phyloP scores from a whole-genome alignment of 1,139 yeast genomes.

The Oligophagozyma castellii region DNA sequence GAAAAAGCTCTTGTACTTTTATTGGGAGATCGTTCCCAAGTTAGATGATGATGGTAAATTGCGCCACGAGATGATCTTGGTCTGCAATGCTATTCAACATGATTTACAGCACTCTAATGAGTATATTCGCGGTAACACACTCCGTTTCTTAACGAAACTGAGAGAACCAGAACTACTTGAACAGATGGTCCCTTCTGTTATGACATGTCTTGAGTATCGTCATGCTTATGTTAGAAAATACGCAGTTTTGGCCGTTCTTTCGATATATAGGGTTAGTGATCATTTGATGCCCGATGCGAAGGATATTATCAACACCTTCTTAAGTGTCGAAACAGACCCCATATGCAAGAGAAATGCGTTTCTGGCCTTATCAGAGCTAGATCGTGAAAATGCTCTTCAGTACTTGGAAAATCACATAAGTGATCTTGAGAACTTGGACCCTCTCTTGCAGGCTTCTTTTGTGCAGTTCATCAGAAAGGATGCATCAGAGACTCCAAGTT shows the following conservation, averaged over 20 bases:
- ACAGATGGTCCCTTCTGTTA: slow-evolving; percentile 86
- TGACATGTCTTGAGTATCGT: slow-evolving; percentile 86
- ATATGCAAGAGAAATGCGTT: slow-evolving; percentile 95
- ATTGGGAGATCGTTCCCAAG: slow-evolving; percentile 98
- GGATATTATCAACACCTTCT: slow-evolving; percentile 60
- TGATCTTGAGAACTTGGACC: slow-evolving; percentile 58
- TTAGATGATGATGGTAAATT: slow-evolving; percentile 76
- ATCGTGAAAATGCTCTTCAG: slow-evolving; percentile 72
- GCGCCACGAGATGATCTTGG: slow-evolving; percentile 97
- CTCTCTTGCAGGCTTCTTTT: slow-evolving; percentile 75
- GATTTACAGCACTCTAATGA: slow-evolving; percentile 98
- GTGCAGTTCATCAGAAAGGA: slow-evolving; percentile 87
- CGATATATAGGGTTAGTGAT: slow-evolving; percentile 70
- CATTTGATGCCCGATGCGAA: slow-evolving; percentile 93
- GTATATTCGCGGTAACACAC: slow-evolving; percentile 87
- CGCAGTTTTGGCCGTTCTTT: slow-evolving; percentile 82
- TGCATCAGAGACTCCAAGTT: slow-evolving; percentile 46
- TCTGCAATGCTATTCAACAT: slow-evolving; percentile 93
- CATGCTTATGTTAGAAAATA: slow-evolving; percentile 97
- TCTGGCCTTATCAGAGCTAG: slow-evolving; percentile 69
- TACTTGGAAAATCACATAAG: slow-evolving; percentile 63
- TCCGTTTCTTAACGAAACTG: slow-evolving; percentile 80
- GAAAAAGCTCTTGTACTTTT: slow-evolving; percentile 83
- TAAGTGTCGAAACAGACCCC: slow-evolving; percentile 76
- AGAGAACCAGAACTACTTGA: slow-evolving; percentile 90